A percentile compares a stretch with the other conserved stretches of the same genome.
Conservation (phyloP, 139 green algal genomes). For the Chlorella vulgaris region DNA sequence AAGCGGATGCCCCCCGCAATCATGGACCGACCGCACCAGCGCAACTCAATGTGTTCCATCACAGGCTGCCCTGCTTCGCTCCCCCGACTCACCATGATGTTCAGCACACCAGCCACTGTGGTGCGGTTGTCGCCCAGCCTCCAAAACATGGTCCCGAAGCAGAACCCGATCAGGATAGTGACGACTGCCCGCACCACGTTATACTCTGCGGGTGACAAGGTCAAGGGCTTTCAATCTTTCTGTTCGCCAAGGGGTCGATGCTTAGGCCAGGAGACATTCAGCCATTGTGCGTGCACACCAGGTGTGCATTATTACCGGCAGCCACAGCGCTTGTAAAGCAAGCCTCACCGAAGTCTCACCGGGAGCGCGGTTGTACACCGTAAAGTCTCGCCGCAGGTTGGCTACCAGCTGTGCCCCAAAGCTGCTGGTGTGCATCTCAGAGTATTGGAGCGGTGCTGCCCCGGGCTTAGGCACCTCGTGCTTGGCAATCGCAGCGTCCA, state of each 20-base stretch:
- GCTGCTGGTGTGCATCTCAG: conserved; percentile 2
- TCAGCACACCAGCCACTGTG: conserved; percentile 48
- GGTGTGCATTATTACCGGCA: too few species aligned
- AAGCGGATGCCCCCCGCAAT: too few species aligned
- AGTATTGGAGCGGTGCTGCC: neutral
- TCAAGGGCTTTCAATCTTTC: neutral
- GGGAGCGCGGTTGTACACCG: conserved; percentile 42
- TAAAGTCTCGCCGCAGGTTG: conserved; percentile 49
- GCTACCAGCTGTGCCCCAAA: conserved; percentile 28
- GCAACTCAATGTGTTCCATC: too few species aligned
- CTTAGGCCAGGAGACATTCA: too few species aligned
- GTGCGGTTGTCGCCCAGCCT: conserved; percentile 21
- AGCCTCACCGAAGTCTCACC: neutral
- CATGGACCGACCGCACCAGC: too few species aligned
- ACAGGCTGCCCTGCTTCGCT: neutral
- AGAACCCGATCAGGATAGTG: conserved; percentile 47
- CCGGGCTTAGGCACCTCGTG: conserved; percentile 1
- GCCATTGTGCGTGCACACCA: too few species aligned
- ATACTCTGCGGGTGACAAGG: conserved; percentile 41
- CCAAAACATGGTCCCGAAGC: conserved; percentile 53
- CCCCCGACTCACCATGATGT: conserved; percentile 44
- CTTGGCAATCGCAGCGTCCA: neutral
- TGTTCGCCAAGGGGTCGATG: too few species aligned
- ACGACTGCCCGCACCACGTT: conserved; percentile 51
- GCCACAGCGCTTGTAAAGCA: neutral